A percentile compares a stretch with the other conserved stretches of the same genome.
These are phyloP conservation scores for Graphium sp. DNA, from an alignment of 2,329 filamentous ascomycete genomes.

Conservation along the genomic window DNA sequence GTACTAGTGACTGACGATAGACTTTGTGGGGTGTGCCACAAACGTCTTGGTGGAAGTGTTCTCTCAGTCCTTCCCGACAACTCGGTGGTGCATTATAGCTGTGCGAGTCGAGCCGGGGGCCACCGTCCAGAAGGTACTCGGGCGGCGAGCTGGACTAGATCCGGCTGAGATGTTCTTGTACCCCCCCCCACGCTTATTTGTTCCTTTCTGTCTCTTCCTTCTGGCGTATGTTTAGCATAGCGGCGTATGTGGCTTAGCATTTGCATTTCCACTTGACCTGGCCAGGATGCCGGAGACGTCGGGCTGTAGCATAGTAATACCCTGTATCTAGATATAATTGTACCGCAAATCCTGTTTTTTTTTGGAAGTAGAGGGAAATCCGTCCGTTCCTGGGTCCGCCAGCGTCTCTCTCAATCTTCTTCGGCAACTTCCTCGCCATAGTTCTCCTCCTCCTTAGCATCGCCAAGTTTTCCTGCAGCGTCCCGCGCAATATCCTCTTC, in stretches of 20 bases:
- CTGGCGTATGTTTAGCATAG: too few species aligned
- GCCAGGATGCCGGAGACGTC: too few species aligned
- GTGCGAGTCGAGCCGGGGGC: conserved; percentile 35
- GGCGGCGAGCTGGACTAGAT: conserved; percentile 18
- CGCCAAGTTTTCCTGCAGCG: conserved; percentile 22
- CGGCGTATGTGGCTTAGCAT: too few species aligned
- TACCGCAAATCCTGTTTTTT: too few species aligned
- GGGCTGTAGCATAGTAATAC: too few species aligned
- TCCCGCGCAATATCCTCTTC: conserved; percentile 47
- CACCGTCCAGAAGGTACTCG: conserved; percentile 14
- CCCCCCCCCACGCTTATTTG: too few species aligned
- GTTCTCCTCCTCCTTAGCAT: conserved; percentile 52
- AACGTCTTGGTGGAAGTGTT: conserved; percentile 79
- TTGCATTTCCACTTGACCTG: too few species aligned
- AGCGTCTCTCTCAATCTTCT: conserved; percentile 25
- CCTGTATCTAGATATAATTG: too few species aligned
- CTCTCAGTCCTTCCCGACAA: conserved; percentile 80
- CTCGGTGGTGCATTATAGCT: conserved; percentile 68
- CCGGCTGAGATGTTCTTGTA: too few species aligned
- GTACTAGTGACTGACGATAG: conserved; percentile 78
- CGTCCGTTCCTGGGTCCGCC: too few species aligned
- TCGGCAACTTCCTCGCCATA: conserved; percentile 75
- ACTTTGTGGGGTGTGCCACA: conserved; percentile 85
- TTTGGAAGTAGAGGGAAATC: conserved; percentile 1
- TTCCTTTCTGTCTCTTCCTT: too few species aligned